Evolutionary conservation across 2,329 filamentous ascomycete species (phyloP).

Genomic region (Aspergillus tanneri): DNA sequence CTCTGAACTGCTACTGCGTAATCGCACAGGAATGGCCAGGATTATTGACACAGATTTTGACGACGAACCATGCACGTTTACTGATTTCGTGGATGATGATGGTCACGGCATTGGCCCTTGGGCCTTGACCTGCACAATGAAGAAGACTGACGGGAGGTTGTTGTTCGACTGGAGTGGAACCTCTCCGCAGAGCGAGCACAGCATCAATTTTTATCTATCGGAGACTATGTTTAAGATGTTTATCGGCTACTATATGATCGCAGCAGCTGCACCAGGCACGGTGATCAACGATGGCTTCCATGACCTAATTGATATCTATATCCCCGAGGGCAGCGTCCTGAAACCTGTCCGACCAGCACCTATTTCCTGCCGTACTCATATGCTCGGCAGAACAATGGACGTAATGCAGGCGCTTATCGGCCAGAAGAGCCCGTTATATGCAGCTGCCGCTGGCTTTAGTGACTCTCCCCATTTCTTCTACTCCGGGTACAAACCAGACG

Average conservation of each 20-base stretch:
- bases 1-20: constrained; percentile 46
- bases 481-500: constrained; percentile 50
- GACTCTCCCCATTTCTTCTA: constrained; percentile 54
- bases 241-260: constrained; percentile 49
- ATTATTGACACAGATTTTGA: constrained; percentile 50
- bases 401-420: constrained; percentile 53
- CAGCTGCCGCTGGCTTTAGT: constrained; percentile 52
- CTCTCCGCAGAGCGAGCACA: constrained; percentile 47
- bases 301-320: constrained; percentile 49
- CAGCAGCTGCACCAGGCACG: constrained; percentile 49
- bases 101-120: constrained; percentile 49
- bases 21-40: constrained; percentile 45
- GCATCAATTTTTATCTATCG: constrained; percentile 52
- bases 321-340: constrained; percentile 48
- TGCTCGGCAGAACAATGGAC: constrained; percentile 51
- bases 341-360: constrained; percentile 50
- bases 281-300: constrained; percentile 55
- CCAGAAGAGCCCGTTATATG: constrained; percentile 47
- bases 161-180: constrained; percentile 53
- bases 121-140: constrained; percentile 50
- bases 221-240: constrained; percentile 55
- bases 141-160: constrained; percentile 42
- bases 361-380: constrained; percentile 49
- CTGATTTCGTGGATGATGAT: constrained; percentile 53
- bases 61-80: constrained; percentile 45